phyloP scores from a whole-genome alignment of 2,329 filamentous ascomycete species.

The Fonsecaea monophora region DNA sequence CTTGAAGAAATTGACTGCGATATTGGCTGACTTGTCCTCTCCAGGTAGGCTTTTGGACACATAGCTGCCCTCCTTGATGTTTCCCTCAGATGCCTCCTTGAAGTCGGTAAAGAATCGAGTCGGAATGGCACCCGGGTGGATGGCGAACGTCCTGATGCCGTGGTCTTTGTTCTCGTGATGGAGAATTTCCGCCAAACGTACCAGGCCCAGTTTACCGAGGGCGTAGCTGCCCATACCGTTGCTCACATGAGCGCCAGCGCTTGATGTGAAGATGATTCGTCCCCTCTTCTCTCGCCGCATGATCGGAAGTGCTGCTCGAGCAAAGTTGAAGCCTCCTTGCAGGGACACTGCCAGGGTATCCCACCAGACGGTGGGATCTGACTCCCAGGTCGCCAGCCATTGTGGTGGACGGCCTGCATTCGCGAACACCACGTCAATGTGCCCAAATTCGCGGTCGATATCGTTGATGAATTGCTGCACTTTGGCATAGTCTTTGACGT shows the following conservation, averaged over 20 bases:
- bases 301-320: conserved; percentile 31
- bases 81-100: conserved; percentile 33
- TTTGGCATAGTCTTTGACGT: conserved; percentile 51
- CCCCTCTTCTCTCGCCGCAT: conserved; percentile 34
- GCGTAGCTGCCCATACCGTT: conserved; percentile 36
- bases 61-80: conserved; percentile 31
- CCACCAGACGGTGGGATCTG: conserved; percentile 36
- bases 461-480: conserved; percentile 47
- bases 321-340: conserved; percentile 37
- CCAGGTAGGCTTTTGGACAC: conserved; percentile 23
- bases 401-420: conserved; percentile 48
- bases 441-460: conserved; percentile 51
- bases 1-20: conserved; percentile 31
- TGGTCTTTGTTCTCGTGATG: conserved; percentile 36
- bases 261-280: conserved; percentile 36
- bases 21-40: conserved; percentile 34
- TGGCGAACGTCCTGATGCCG: conserved; percentile 35
- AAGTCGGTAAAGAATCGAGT: conserved; percentile 38
- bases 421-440: conserved; percentile 53
- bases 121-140: conserved; percentile 34
- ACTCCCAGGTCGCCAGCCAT: conserved; percentile 34
- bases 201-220: conserved; percentile 35
- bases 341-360: conserved; percentile 35
- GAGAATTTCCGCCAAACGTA: conserved; percentile 34
- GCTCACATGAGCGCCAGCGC: conserved; percentile 33